These are phyloP conservation scores for Pyrenophora graminea DNA, from an alignment of 2,329 filamentous ascomycete species.

Conservation along the genomic window DNA sequence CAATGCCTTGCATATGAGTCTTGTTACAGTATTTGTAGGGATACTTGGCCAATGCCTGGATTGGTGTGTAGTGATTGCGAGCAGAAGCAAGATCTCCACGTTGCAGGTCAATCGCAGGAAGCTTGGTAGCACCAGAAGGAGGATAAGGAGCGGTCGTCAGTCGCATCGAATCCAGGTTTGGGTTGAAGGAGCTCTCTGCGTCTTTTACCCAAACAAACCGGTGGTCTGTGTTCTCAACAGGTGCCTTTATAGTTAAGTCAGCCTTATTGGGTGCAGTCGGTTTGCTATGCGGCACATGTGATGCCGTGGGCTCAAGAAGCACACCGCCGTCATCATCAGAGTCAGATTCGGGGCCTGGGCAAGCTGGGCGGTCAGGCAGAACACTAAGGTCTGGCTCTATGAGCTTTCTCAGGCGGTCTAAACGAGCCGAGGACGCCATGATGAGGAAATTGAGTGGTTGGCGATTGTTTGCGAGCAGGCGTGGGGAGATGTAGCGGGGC, in stretches of 20 bases:
- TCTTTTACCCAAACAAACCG: conserved; percentile 30
- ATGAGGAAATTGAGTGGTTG: conserved; percentile 2
- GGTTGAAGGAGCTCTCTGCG: conserved; percentile 30
- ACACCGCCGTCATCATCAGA: conserved; percentile 29
- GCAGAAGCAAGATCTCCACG: conserved; percentile 41
- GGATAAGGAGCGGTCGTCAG: conserved; percentile 6
- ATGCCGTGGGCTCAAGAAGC: conserved; percentile 10
- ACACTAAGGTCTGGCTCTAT: conserved; percentile 29
- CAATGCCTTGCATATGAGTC: conserved; percentile 51
- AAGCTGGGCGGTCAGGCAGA: conserved; percentile 26
- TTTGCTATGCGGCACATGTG: conserved; percentile 11
- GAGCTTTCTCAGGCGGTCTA: conserved; percentile 29
- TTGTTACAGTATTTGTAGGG: conserved; percentile 63
- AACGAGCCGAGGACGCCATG: conserved; percentile 30
- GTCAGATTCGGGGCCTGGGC: conserved; percentile 4
- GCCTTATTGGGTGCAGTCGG: conserved; percentile 1
- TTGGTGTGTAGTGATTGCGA: conserved; percentile 47
- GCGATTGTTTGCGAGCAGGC: neutral
- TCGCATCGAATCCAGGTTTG: conserved; percentile 20
- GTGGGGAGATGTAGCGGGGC: neutral
- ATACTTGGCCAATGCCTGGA: conserved; percentile 59
- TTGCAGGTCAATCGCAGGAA: conserved; percentile 22
- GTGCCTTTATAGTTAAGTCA: neutral
- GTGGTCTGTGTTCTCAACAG: conserved; percentile 18
- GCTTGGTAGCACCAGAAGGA: conserved; percentile 2